Base-by-base conservation (phyloP, 2,329 filamentous ascomycete species). In the Ascochyta viciae-villosae region DNA sequence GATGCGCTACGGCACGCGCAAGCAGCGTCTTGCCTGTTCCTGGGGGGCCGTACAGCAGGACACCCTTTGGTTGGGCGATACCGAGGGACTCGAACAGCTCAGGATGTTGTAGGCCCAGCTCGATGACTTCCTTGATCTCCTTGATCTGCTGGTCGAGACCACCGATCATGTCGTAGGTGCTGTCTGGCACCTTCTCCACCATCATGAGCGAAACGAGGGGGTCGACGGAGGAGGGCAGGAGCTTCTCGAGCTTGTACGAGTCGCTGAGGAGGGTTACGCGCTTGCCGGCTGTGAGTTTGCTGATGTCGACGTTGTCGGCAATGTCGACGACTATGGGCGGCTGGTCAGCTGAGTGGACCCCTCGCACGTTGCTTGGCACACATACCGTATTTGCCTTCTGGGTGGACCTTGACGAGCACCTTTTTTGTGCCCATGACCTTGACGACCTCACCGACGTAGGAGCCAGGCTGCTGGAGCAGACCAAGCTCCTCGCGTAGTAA, bases 341-440 rank as follows among this genome's bases (percentile, higher is more conserved):
- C 10, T 19, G 23, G 42, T 68, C 24, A 65, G 58, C 24, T 3
- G 26, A 4, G 2, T 27, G 5, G 3, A 19, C 19, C 19, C 19
- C 19, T 4, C n/a, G 6, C 6, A 6, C 2, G 16, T 10, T 6
- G 26, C 26, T 10, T 34, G 34, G 24, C 15, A 31, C 23, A 74
- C 88, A 61, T 82, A 96, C 94, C 95, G 73, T 99, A 99, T 96
- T 99, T 99, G 73, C 95, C 95, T 79, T 99, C 95, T 9, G 95
- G 95, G 78, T 99, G 95, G 70, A 99, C 95, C 82, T 99, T 99
- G 68, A 99, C 95, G 56, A 99, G 83, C 47, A 99, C 92, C 83
- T 99, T 98, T 82, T 99, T 99, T 53, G 95, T 99, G 74, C 94
- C 89, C 95, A 99, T 99, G 55, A 98, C 95, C 85, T 98, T 99